Percentiles rank a stretch among this genome's conserved stretches.
Evolutionary conservation across 1,139 yeast genomes (phyloP).

Genomic region (Yamadazyma triangularis): DNA sequence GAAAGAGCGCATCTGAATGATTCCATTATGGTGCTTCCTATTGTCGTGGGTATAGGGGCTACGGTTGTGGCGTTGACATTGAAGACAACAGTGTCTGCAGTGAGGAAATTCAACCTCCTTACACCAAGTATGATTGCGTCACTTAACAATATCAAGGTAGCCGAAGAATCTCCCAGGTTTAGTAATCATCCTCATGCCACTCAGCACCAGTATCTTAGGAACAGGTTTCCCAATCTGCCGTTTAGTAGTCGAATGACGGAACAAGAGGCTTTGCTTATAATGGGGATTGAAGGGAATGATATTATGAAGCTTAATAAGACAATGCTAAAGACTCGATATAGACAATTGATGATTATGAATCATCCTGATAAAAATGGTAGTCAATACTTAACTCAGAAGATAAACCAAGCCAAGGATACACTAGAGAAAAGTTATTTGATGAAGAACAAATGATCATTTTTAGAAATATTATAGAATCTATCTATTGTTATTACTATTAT

Average conservation of each 20-base stretch:
- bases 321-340: conserved; percentile 50
- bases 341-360: conserved; percentile 58
- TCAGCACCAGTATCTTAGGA: conserved; percentile 19
- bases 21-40: conserved; percentile 45
- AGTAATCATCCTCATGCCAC: conserved; percentile 18
- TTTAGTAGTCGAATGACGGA: conserved; percentile 54
- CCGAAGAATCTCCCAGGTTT: conserved; percentile 10
- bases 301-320: conserved; percentile 40
- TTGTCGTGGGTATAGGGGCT: conserved; percentile 53
- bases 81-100: conserved; percentile 46
- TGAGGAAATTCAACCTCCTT: conserved; percentile 35
- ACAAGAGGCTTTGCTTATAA: conserved; percentile 51
- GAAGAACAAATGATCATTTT: conserved; percentile 7
- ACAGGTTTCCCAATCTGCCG: conserved; percentile 41
- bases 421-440: conserved; percentile 53
- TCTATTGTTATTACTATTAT: no score
- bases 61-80: conserved; percentile 51
- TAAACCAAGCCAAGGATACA: conserved; percentile 70
- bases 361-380: conserved; percentile 83
- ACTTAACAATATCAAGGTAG: conserved; percentile 38
- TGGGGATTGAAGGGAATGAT: conserved; percentile 53
- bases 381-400: conserved; percentile 63
- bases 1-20: no score
- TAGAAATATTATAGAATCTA: no score
- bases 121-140: conserved; percentile 56